Base-by-base conservation (phyloP, 352 stramenopile genomes). In the Peronospora farinosa region DNA sequence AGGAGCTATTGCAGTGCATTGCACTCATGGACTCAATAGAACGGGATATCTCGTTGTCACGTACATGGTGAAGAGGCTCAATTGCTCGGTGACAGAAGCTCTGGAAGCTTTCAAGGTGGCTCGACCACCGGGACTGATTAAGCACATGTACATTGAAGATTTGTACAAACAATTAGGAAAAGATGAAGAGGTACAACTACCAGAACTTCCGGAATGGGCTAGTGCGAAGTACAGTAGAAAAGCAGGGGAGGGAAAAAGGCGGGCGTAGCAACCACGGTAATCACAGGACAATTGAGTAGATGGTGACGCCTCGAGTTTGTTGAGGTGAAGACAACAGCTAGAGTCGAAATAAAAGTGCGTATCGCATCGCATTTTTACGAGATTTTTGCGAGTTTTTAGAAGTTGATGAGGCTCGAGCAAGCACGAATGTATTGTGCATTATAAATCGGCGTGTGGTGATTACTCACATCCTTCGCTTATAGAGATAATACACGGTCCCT, bases 61-160 rank as follows among this genome's bases (percentile, higher is more conserved):
- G 21, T 92, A 89, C 47, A 67, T 92, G 48, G 74, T 92, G n/a
- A 57, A 61, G 49, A 63, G 69, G 28, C 44, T 69, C n/a, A 43
- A 47, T 0, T 69, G 65, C 40, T 69, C 64, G 0, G 67, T 92
- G 7, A 74, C 71, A 19, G 68, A 78, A 10, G 81, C 81, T 15
- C 57, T 92, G 19, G 64, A 68, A 27, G 74, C 79, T n/a, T 92
- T 92, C 46, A 60, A 55, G 5, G 48, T 58, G 27, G 74, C 81
- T 32, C 65, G 81, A 30, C 77, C 76, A 23, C 81, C 81, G 5
- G 81, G 81, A 42, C 50, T 92, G 10, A 88, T 92, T 61, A 90
- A 89, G 56, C 74, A 87, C 58, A 82, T 86, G 71, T 92, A 89
- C 57, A 65, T 92, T 11, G 63, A 88, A 51, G 76, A 84, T 13